phyloP scores from a whole-genome alignment of 2,329 filamentous ascomycete genomes.

The Triangularia verruculosa region DNA sequence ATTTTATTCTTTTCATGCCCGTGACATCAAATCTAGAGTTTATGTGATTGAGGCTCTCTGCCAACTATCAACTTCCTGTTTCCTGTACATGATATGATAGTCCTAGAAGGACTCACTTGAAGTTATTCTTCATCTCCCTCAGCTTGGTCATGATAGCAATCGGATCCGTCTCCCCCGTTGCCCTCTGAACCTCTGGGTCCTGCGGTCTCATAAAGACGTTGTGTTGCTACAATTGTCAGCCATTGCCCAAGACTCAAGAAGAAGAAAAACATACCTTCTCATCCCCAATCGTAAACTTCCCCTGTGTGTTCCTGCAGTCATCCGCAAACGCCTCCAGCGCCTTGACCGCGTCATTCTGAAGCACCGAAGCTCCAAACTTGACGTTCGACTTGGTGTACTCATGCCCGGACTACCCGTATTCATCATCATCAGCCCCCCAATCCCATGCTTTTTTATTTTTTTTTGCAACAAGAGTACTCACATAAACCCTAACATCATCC shows the following conservation, averaged over 20 bases:
- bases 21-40: neutral
- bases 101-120: constrained; percentile 50
- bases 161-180: constrained; percentile 75
- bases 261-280: constrained; percentile 61
- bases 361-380: constrained; percentile 76
- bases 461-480: constrained; percentile 47
- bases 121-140: constrained; percentile 86
- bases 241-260: constrained; percentile 16
- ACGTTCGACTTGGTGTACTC: constrained; percentile 98
- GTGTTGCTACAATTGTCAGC: constrained; percentile 58
- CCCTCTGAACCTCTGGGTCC: constrained; percentile 82
- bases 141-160: constrained; percentile 82
- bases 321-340: constrained; percentile 74
- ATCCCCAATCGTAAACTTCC: constrained; percentile 93
- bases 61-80: constrained; percentile 8
- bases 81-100: neutral
- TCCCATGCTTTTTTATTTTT: neutral
- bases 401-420: constrained; percentile 69
- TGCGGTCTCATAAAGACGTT: constrained; percentile 94
- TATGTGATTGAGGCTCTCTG: neutral
- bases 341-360: constrained; percentile 71
- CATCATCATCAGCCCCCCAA: neutral
- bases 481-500: constrained; percentile 88
- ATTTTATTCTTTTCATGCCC: constrained; percentile 17
- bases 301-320: constrained; percentile 82